Percentiles rank a stretch among this genome's conserved stretches.
These are phyloP conservation scores for Aureobasidium sp. DNA, from an alignment of 2,329 filamentous ascomycete species.

Conservation along the genomic window DNA sequence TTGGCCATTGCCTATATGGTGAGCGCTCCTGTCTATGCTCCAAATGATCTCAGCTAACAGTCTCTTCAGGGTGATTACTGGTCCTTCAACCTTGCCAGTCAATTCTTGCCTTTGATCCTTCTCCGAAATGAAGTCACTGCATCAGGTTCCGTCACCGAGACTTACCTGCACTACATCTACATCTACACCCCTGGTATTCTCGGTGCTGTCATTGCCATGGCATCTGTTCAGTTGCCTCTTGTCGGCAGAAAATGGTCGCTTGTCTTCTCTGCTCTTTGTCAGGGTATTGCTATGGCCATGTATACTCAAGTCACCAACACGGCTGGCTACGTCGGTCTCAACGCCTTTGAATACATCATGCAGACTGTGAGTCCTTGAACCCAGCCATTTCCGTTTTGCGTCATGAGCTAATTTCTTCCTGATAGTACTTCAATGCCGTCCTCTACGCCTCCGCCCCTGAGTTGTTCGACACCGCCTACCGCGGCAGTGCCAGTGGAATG, in stretches of 20 bases:
- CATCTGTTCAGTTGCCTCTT: constrained; percentile 21
- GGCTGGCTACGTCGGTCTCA: constrained; percentile 41
- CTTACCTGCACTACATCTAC: constrained; percentile 46
- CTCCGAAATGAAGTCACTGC: constrained; percentile 39
- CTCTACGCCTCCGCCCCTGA: constrained; percentile 47
- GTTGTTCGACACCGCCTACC: constrained; percentile 43
- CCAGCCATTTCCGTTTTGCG: too few relatives aligned
- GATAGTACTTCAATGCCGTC: constrained; percentile 33
- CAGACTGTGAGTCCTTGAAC: constrained; percentile 29
- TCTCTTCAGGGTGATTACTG: constrained; percentile 1
- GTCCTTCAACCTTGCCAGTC: constrained; percentile 12
- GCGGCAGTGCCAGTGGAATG: constrained; percentile 47
- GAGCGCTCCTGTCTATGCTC: background rate
- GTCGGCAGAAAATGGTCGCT: constrained; percentile 41
- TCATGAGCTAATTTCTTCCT: constrained; percentile 29
- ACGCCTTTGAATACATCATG: constrained; percentile 47
- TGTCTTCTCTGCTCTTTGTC: constrained; percentile 35
- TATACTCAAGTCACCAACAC: constrained; percentile 38
- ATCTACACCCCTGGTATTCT: constrained; percentile 47
- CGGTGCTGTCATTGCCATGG: constrained; percentile 41
- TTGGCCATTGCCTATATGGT: constrained; percentile 29
- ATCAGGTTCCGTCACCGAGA: constrained; percentile 36
- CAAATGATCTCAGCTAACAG: background rate
- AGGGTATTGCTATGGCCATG: constrained; percentile 38
- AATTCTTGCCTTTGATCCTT: constrained; percentile 43